Evolutionary conservation across 306 rosid species (phyloP).

Genomic region (Lathyrus tuberosus): DNA sequence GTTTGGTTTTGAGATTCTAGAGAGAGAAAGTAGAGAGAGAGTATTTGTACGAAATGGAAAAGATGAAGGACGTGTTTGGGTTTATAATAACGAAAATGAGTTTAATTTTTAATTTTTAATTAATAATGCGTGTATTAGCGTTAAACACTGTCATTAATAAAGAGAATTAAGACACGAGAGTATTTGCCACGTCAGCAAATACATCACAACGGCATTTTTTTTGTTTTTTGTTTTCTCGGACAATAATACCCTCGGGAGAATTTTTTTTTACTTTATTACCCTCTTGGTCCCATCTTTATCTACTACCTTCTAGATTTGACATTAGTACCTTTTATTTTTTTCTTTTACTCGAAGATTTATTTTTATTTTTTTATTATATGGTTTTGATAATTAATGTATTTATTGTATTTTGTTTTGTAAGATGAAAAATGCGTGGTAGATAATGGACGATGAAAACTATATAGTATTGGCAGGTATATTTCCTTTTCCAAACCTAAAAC

Average conservation of each 20-base stretch:
- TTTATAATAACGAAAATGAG: slow-evolving; percentile 28
- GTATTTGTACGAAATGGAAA: not conserved
- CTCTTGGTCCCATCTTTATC: slow-evolving; percentile 29
- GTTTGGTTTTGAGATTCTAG: slow-evolving; percentile 29
- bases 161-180: slow-evolving; percentile 33
- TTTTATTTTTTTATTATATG: not conserved
- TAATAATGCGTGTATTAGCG: slow-evolving; percentile 5
- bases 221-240: not conserved
- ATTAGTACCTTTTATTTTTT: not conserved
- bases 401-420: too few species aligned
- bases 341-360: slow-evolving; percentile 18
- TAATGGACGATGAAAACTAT: not conserved
- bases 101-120: slow-evolving; percentile 13
- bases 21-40: slow-evolving; percentile 29
- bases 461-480: slow-evolving; percentile 31
- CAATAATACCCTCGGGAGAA: slow-evolving; percentile 36
- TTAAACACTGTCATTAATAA: slow-evolving; percentile 31
- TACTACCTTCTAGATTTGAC: slow-evolving; percentile 37
- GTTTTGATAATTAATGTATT: too few species aligned
- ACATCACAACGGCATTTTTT: slow-evolving; percentile 56
- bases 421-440: not conserved
- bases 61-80: slow-evolving; percentile 43
- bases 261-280: slow-evolving; percentile 46
- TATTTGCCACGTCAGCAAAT: slow-evolving; percentile 55
- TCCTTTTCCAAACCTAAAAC: slow-evolving; percentile 29